phyloP scores from a whole-genome alignment of 768 basidiomycete species.

The Chalciporus pseudorubinellus region DNA sequence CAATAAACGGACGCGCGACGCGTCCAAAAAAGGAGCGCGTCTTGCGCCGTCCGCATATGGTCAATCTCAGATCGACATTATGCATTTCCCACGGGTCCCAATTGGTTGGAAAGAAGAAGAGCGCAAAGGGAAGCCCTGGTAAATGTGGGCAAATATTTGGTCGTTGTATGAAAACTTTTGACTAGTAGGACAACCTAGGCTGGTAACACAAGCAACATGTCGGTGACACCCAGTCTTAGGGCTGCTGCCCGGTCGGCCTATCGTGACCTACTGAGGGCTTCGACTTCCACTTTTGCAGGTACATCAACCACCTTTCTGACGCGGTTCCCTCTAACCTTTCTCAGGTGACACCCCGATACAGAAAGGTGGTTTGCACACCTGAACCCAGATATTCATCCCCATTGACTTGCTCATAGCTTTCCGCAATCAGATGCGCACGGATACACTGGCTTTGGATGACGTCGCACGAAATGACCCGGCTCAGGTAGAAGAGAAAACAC shows the following conservation, averaged over 20 bases:
- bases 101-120: slow-evolving; percentile 12
- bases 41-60: slow-evolving; percentile 36
- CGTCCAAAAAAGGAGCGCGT: slow-evolving; percentile 41
- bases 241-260: slow-evolving; percentile 75
- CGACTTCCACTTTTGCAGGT: slow-evolving; percentile 67
- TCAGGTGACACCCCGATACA: slow-evolving; percentile 58
- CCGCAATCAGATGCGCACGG: slow-evolving; percentile 60
- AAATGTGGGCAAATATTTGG: too few relatives aligned
- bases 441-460: slow-evolving; percentile 42
- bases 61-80: slow-evolving; percentile 34
- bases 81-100: slow-evolving; percentile 11
- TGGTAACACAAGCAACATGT: slow-evolving; percentile 45
- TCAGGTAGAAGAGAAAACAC: slow-evolving; percentile 51
- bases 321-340: not conserved
- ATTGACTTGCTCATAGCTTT: slow-evolving; percentile 53
- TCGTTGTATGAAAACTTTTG: too few relatives aligned
- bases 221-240: slow-evolving; percentile 53
- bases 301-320: slow-evolving; percentile 1
- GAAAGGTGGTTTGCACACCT: slow-evolving; percentile 35
- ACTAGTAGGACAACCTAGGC: too few relatives aligned
- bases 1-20: slow-evolving; percentile 26
- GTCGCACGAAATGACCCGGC: slow-evolving; percentile 43
- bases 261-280: slow-evolving; percentile 65
- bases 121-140: not conserved
- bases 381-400: not conserved